Base-by-base conservation (phyloP, 2,329 filamentous ascomycete species). In the Pleoardoris graminearum region DNA sequence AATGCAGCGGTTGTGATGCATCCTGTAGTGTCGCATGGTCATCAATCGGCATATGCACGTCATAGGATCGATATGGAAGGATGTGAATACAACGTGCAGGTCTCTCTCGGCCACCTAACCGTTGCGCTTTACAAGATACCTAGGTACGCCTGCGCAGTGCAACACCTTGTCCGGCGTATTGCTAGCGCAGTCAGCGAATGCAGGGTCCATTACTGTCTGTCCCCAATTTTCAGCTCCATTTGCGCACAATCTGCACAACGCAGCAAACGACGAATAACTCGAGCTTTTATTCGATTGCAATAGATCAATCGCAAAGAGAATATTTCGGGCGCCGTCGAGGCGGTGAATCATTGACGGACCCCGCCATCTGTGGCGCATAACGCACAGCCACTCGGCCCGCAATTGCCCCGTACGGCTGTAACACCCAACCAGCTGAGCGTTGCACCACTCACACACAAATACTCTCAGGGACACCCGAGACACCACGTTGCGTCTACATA, bases 131-230 rank as follows among this genome's bases (percentile, higher is more conserved):
- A n/a, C n/a, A n/a, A n/a, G n/a, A n/a, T n/a, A n/a, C n/a, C n/a
- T n/a, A n/a, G n/a, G n/a, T n/a, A n/a, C n/a, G n/a, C n/a, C n/a
- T n/a, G n/a, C 25, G 21, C 25, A 57, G 30, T 35, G 44, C 44
- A 38, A 27, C 44, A 37, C 44, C 33, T 35, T 29, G 44, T 36
- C 33, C 44, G 21, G 29, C 30, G 44, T 16, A 29, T 25, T 30
- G 33, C 17, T 54, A 46, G 49, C 32, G 44, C 61, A 53, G 59
- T 58, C 62, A 52, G 17, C 27, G 48, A 51, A 66, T 66, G 60
- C 63, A 67, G 65, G 60, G 65, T 56, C 62, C 45, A 53, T 44
- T 29, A 29, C n/a, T 14, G 17, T 29, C 21, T 21, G 27, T n/a
- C n/a, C 14, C 33, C 14, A 4, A 12, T 32, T 14, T 12, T 14